These are phyloP conservation scores for Pichia kluyveri DNA, from an alignment of 805 yeast species.

Conservation along the genomic window DNA sequence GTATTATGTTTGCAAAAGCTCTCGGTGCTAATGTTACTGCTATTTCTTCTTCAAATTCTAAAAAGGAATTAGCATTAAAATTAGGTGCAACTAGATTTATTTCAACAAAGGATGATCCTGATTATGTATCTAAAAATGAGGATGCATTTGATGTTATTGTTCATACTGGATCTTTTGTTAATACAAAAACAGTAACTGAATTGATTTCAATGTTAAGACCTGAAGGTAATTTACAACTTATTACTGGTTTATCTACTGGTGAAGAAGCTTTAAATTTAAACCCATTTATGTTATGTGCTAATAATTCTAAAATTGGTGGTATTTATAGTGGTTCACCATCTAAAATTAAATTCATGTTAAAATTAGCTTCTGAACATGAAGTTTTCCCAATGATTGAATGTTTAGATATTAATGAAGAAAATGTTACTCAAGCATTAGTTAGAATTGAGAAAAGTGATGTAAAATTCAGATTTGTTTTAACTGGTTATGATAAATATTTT, in stretches of 20 bases:
- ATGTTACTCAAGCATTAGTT: slow-evolving; percentile 34
- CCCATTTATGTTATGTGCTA: background rate
- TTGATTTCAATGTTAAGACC: slow-evolving; percentile 20
- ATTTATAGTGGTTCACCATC: slow-evolving; percentile 33
- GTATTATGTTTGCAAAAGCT: slow-evolving; percentile 43
- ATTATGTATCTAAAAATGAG: slow-evolving; percentile 28
- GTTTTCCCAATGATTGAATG: slow-evolving; percentile 44
- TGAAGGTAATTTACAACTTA: slow-evolving; percentile 21
- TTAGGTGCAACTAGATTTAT: slow-evolving; percentile 45
- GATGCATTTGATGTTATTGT: slow-evolving; percentile 37
- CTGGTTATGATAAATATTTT: slow-evolving; percentile 33
- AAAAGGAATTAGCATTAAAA: slow-evolving; percentile 37
- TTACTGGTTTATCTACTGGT: slow-evolving; percentile 18
- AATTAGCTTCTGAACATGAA: slow-evolving; percentile 36
- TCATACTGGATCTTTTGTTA: slow-evolving; percentile 37
- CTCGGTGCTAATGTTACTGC: slow-evolving; percentile 52
- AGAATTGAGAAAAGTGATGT: slow-evolving; percentile 41
- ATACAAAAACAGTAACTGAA: slow-evolving; percentile 15
- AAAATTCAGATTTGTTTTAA: slow-evolving; percentile 44
- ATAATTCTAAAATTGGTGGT: slow-evolving; percentile 15
- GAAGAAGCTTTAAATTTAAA: background rate
- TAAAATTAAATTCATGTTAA: slow-evolving; percentile 38
- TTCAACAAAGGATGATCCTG: slow-evolving; percentile 39
- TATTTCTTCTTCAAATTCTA: slow-evolving; percentile 41
- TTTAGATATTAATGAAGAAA: slow-evolving; percentile 35